phyloP scores from a whole-genome alignment of 805 yeast species.

The Candida hispaniensis region DNA sequence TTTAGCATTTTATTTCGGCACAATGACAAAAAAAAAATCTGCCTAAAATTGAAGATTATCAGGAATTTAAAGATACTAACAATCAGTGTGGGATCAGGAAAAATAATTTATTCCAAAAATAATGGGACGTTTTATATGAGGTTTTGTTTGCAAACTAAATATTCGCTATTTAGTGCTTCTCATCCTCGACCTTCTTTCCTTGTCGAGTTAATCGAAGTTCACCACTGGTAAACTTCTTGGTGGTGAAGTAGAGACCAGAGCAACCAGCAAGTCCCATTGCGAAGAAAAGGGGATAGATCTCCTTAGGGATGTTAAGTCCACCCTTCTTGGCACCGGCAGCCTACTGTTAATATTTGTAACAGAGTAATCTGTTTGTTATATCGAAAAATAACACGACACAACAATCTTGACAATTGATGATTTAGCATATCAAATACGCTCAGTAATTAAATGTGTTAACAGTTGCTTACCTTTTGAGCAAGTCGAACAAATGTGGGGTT shows the following conservation, averaged over 20 bases:
- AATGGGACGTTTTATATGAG: too few relatives aligned
- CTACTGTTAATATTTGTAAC: constrained; percentile 5
- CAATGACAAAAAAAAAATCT: too few relatives aligned
- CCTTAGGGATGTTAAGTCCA: constrained; percentile 6
- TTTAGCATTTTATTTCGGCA: neutral
- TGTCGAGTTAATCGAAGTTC: constrained; percentile 23
- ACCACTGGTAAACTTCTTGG: constrained; percentile 21
- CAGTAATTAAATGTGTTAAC: neutral
- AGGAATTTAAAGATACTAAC: too few relatives aligned
- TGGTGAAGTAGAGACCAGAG: constrained; percentile 21
- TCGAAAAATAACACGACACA: neutral
- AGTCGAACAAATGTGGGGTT: constrained; percentile 15
- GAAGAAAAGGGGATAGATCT: constrained; percentile 19
- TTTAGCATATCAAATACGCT: too few relatives aligned
- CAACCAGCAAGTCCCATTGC: constrained; percentile 24
- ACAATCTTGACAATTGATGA: too few relatives aligned
- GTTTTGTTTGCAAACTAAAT: too few relatives aligned
- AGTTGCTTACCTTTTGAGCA: constrained; percentile 14
- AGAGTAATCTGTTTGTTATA: neutral
- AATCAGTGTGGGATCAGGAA: too few relatives aligned
- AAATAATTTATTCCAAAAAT: too few relatives aligned
- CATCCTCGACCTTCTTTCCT: constrained; percentile 20
- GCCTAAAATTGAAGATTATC: too few relatives aligned
- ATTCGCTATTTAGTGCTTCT: constrained; percentile 15
- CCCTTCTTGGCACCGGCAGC: constrained; percentile 14